Conservation (phyloP, 2,329 filamentous ascomycete species). For the Alternaria solani region DNA sequence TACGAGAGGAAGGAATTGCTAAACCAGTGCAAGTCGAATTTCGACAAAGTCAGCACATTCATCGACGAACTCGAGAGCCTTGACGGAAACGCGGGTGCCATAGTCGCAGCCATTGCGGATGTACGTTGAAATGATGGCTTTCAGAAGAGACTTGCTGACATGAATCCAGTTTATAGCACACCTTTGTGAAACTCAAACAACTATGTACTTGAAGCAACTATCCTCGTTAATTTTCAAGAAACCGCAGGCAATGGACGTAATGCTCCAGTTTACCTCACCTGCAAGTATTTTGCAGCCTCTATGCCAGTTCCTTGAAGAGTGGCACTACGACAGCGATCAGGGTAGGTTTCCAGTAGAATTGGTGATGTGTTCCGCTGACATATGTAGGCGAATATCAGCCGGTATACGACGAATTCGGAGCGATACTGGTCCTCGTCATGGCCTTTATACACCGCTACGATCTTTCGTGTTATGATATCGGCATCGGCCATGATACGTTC, state of each 20-base stretch:
- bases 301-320: constrained; percentile 78
- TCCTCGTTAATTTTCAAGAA: constrained; percentile 78
- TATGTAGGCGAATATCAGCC: constrained; percentile 76
- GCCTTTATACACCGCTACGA: constrained; percentile 80
- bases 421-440: constrained; percentile 75
- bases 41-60: constrained; percentile 76
- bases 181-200: constrained; percentile 76
- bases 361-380: constrained; percentile 20
- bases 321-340: constrained; percentile 84
- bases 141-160: constrained; percentile 11
- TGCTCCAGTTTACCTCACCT: constrained; percentile 77
- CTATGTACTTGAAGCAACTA: constrained; percentile 78
- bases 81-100: constrained; percentile 89
- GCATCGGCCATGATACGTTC: constrained; percentile 70
- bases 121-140: constrained; percentile 27
- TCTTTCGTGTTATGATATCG: constrained; percentile 70
- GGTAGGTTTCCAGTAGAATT: constrained; percentile 42
- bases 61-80: constrained; percentile 86
- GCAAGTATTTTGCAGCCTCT: constrained; percentile 75
- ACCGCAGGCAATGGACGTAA: constrained; percentile 74
- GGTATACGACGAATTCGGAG: constrained; percentile 85
- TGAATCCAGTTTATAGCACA: constrained; percentile 68
- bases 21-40: constrained; percentile 77
- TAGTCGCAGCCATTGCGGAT: constrained; percentile 71
- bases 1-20: constrained; percentile 82